Conservation (phyloP, 805 yeast genomes). For the Suhomyces pyralidae region DNA sequence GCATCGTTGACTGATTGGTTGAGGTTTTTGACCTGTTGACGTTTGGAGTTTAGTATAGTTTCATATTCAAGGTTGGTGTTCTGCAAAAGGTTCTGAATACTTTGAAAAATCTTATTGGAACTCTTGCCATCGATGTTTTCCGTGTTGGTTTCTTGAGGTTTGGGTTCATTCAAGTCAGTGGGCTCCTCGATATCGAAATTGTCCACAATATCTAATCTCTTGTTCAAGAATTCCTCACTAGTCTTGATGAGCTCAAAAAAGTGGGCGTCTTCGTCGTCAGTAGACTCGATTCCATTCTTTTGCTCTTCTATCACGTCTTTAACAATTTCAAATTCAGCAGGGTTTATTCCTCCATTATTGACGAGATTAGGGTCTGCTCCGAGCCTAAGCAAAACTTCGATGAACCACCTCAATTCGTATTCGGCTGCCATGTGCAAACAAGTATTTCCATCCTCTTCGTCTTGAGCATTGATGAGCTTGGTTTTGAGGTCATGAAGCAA, state of each 20-base stretch:
- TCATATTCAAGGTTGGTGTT: constrained; percentile 41
- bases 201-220: constrained; percentile 13
- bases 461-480: constrained; percentile 32
- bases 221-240: constrained; percentile 30
- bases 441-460: constrained; percentile 36
- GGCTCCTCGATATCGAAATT: constrained; percentile 12
- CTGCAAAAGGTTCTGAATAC: constrained; percentile 37
- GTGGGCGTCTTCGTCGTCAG: constrained; percentile 17
- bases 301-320: constrained; percentile 28
- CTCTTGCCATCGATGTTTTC: constrained; percentile 10
- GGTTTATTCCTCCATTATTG: constrained; percentile 83
- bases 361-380: constrained; percentile 59
- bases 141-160: background rate
- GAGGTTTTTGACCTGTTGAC: constrained; percentile 32
- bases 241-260: constrained; percentile 34
- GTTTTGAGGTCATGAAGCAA: constrained; percentile 18
- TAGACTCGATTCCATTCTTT: constrained; percentile 7
- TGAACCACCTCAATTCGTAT: constrained; percentile 36
- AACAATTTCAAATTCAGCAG: constrained; percentile 79
- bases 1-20: constrained; percentile 38
- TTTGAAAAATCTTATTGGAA: constrained; percentile 33
- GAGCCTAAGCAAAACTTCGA: constrained; percentile 31
- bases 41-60: constrained; percentile 31
- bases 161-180: constrained; percentile 3
- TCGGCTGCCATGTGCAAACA: constrained; percentile 42